phyloP scores from a whole-genome alignment of 371 early-diverging fungal genomes.

The Quaeritorhiza haematococci region DNA sequence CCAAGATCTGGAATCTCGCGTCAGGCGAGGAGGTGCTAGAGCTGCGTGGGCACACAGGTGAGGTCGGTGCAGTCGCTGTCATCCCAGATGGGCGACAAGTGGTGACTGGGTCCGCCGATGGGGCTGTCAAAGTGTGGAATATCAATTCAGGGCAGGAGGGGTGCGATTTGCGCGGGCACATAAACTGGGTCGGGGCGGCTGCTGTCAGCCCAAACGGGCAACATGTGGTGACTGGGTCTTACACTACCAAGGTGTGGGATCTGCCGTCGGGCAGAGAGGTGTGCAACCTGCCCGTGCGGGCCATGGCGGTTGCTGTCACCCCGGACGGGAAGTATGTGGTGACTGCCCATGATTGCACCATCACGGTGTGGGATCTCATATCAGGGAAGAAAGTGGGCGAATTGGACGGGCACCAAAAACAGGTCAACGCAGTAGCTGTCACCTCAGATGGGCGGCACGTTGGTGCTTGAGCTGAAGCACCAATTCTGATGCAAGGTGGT shows the following conservation, averaged over 20 bases:
- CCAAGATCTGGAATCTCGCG: slow-evolving; percentile 81
- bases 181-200: neutral
- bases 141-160: too few species aligned
- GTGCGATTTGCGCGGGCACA: neutral
- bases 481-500: too few species aligned
- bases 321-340: too few species aligned
- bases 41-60: slow-evolving; percentile 67
- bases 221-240: slow-evolving; percentile 2
- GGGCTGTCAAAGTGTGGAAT: slow-evolving; percentile 83
- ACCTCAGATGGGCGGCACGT: too few species aligned
- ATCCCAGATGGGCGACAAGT: slow-evolving; percentile 52
- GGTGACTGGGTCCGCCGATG: slow-evolving; percentile 80
- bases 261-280: too few species aligned
- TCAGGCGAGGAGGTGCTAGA: slow-evolving; percentile 38
- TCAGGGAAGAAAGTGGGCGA: slow-evolving; percentile 35
- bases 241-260: too few species aligned
- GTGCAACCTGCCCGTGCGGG: too few species aligned
- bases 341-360: slow-evolving; percentile 82
- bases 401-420: slow-evolving; percentile 33
- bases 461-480: too few species aligned
- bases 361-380: slow-evolving; percentile 61
- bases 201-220: neutral
- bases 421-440: slow-evolving; percentile 1
- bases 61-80: too few species aligned
- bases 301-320: too few species aligned